Evolutionary conservation across 2,329 filamentous ascomycete genomes (phyloP).

Genomic region (Exophiala mesophila): DNA sequence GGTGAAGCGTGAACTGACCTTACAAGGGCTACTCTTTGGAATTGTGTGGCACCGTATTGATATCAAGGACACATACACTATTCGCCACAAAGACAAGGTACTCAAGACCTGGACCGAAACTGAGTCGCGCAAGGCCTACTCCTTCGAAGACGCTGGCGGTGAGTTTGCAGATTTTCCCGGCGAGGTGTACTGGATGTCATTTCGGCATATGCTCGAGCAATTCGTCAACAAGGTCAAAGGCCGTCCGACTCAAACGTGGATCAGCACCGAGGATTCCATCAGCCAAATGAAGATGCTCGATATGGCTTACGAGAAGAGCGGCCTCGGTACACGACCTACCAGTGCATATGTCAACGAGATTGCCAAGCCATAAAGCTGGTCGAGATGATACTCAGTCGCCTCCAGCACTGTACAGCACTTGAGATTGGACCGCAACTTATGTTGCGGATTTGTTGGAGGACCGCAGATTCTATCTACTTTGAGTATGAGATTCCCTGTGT

Average conservation of each 20-base stretch:
- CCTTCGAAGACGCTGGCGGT: constrained; percentile 1
- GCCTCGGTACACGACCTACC: constrained; percentile 9
- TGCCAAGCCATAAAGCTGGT: no score
- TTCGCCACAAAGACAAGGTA: not conserved
- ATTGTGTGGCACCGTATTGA: not conserved
- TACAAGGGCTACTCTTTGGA: not conserved
- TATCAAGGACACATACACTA: not conserved
- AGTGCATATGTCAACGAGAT: not conserved
- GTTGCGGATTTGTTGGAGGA: no score
- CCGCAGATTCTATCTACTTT: no score
- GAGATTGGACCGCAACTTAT: no score
- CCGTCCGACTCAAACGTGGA: constrained; percentile 33
- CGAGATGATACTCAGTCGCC: no score
- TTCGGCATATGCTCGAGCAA: constrained; percentile 45
- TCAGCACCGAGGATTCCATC: constrained; percentile 41
- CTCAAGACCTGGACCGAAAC: not conserved
- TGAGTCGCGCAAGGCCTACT: not conserved
- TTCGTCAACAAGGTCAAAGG: constrained; percentile 46
- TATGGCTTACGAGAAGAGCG: constrained; percentile 42
- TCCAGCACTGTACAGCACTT: no score
- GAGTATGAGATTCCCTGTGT: no score
- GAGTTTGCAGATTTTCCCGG: not conserved
- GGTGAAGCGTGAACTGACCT: not conserved
- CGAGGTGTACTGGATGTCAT: constrained; percentile 41
- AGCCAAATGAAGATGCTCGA: constrained; percentile 46